Base-by-base conservation (phyloP, 352 stramenopile species). In the Phytophthora multivora region DNA sequence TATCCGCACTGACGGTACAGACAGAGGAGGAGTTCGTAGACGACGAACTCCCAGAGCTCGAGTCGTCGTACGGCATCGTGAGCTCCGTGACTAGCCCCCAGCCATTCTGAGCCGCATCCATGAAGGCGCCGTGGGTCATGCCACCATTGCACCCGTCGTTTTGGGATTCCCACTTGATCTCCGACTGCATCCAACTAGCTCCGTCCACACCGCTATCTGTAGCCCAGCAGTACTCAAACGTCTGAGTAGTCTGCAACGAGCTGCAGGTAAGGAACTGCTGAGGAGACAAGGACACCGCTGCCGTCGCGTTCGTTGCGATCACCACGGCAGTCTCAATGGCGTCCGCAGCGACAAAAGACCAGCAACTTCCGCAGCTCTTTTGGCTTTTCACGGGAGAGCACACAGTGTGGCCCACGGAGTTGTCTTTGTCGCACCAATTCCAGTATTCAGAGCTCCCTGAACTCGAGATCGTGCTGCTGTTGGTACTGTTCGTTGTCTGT, bases 91-190 rank as follows among this genome's bases (percentile, higher is more conserved):
- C 63, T 1, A 94, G 78, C 8, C 81, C 78, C 63, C 80, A 85
- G 12, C 79, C 61, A 21, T 83, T 77, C 59, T 86, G 73, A 13
- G 80, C 83, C 1, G 85, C 83, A 47, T 94, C 85, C 65, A 86
- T 78, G 55, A 94, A 90, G 6, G 85, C 85, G 5, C 79, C 84
- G 56, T 94, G 85, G 13, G 85, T 94, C 85, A 94, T 94, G 15
- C 85, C 85, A 25, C 85, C 85, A 59, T 91, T 81, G 49, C 85
- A 94, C 11, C 81, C 83, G 30, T 91, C 61, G 63, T 94, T 94
- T 33, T 72, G 70, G 0, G 83, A 91, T 35, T 90, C 83, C 85
- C 85, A 94, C 43, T 76, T 89, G 62, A 92, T 90, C 51, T 73
- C 55, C 8, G 79, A 59, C 15, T 75, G 67, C 25, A 94, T 68